Conservation (phyloP, 1,139 yeast genomes). For the Candida tetrigidarum region DNA sequence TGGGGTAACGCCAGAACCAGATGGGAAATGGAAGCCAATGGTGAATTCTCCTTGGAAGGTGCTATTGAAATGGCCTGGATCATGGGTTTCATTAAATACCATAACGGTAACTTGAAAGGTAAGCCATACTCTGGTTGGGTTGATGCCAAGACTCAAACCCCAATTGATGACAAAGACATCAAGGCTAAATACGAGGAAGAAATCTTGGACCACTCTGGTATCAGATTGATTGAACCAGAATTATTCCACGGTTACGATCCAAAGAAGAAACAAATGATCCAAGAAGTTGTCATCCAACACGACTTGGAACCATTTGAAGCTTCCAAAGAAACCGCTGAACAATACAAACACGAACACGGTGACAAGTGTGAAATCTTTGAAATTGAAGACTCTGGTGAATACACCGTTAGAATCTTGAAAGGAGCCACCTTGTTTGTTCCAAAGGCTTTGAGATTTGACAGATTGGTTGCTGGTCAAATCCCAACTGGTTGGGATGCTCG, state of each 20-base stretch:
- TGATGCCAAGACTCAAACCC: conserved; percentile 89
- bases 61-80: conserved; percentile 99
- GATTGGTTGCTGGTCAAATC: conserved; percentile 98
- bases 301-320: conserved; percentile 96
- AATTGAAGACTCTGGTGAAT: conserved; percentile 89
- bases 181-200: conserved; percentile 88
- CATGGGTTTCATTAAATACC: conserved; percentile 96
- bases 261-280: conserved; percentile 86
- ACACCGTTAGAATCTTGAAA: conserved; percentile 84
- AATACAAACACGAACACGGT: conserved; percentile 92
- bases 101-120: conserved; percentile 92
- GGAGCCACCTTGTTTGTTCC: conserved; percentile 94
- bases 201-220: conserved; percentile 93
- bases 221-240: conserved; percentile 95
- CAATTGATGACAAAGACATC: conserved; percentile 93
- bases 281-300: conserved; percentile 95
- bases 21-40: conserved; percentile 98
- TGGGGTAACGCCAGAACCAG: conserved; percentile 99
- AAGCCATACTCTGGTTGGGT: conserved; percentile 93
- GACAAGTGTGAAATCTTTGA: conserved; percentile 93
- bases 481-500: conserved; percentile 99
- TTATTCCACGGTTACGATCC: conserved; percentile 94
- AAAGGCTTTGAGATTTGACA: conserved; percentile 93
- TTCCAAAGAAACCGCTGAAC: conserved; percentile 93
- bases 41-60: conserved; percentile 98